Evolutionary conservation across 2,329 filamentous ascomycete species (phyloP).

Genomic region (Pleomassaria siparia): DNA sequence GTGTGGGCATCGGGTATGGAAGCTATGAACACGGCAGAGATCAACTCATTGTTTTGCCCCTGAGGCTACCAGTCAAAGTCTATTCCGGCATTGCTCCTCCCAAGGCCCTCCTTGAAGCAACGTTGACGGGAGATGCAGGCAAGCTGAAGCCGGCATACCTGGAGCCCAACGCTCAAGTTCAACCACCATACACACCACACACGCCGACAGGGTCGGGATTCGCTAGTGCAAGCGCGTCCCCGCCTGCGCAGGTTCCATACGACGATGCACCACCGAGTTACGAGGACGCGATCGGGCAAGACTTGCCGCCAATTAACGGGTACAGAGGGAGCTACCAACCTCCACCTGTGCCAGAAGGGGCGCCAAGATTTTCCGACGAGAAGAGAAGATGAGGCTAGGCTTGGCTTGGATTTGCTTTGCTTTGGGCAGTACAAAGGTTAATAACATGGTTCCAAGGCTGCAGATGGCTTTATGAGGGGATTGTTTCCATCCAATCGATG

Average conservation of each 20-base stretch:
- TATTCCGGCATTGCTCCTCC: conserved; percentile 88
- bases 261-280: conserved; percentile 93
- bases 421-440: conserved; percentile 2
- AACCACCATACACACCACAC: conserved; percentile 28
- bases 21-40: conserved; percentile 57
- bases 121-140: conserved; percentile 40
- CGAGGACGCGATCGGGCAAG: conserved; percentile 85
- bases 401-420: no score
- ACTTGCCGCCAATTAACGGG: conserved; percentile 72
- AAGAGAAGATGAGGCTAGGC: conserved; percentile 24
- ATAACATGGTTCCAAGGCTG: neutral
- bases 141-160: conserved; percentile 12
- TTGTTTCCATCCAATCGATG: neutral
- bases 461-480: neutral
- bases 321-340: conserved; percentile 66
- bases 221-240: conserved; percentile 23
- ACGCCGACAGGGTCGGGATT: conserved; percentile 27
- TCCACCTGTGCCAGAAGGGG: conserved; percentile 42
- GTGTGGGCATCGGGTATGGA: conserved; percentile 76
- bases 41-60: conserved; percentile 76
- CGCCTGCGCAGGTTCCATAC: conserved; percentile 46
- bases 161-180: conserved; percentile 15
- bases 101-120: conserved; percentile 69
- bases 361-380: conserved; percentile 39
- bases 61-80: conserved; percentile 77